phyloP scores from a whole-genome alignment of 306 rosid genomes.

The Castanea mollissima region DNA sequence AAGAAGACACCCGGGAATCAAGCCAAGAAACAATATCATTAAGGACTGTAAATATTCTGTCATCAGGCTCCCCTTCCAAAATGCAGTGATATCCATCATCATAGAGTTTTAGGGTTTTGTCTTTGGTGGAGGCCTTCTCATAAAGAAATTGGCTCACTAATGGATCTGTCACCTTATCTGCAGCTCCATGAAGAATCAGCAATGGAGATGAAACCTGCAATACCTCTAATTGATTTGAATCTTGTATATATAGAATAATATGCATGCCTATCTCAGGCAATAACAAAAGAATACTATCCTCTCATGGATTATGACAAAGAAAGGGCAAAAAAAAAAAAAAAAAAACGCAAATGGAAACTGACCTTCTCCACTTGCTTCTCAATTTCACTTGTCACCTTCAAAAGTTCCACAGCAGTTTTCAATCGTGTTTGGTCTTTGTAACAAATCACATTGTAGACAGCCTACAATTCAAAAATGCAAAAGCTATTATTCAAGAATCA shows the following conservation, averaged over 20 bases:
- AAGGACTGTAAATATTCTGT: slow-evolving; percentile 54
- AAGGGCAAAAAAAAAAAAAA: neutral
- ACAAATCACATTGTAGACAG: slow-evolving; percentile 74
- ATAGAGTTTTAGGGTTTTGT: slow-evolving; percentile 67
- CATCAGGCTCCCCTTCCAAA: slow-evolving; percentile 91
- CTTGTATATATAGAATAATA: neutral
- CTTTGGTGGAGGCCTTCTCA: slow-evolving; percentile 67
- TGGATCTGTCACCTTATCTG: slow-evolving; percentile 84
- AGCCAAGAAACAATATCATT: slow-evolving; percentile 78
- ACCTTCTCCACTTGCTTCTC: slow-evolving; percentile 70
- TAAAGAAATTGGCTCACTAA: slow-evolving; percentile 70
- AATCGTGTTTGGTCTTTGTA: slow-evolving; percentile 55
- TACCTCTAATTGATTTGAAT: neutral
- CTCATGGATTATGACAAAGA: neutral
- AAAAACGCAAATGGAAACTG: slow-evolving; percentile 15
- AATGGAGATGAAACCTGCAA: slow-evolving; percentile 75
- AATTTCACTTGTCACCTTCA: slow-evolving; percentile 54
- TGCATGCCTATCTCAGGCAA: neutral
- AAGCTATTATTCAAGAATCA: neutral
- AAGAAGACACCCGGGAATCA: slow-evolving; percentile 44
- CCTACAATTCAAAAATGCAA: slow-evolving; percentile 35
- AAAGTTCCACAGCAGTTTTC: slow-evolving; percentile 74
- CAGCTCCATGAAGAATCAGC: slow-evolving; percentile 83
- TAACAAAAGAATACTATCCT: neutral
- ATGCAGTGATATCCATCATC: slow-evolving; percentile 72